Conservation (phyloP, 768 basidiomycete species). For the Macrocybe gigantea region DNA sequence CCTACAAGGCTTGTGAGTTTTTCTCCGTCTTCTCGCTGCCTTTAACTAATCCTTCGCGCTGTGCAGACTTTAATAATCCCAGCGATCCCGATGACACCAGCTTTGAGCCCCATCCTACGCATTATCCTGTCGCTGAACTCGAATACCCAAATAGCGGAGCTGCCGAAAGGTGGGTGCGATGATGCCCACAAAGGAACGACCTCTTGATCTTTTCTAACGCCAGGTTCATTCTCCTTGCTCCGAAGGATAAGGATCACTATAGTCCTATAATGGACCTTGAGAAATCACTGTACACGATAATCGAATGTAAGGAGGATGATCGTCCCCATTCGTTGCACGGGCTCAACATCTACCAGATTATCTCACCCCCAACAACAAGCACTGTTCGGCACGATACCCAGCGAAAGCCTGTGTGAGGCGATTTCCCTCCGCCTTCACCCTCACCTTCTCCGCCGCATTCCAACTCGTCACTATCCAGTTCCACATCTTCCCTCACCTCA, state of each 20-base stretch:
- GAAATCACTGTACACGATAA: conserved; percentile 61
- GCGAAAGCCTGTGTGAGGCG: conserved; percentile 34
- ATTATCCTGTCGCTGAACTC: conserved; percentile 63
- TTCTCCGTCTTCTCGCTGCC: neutral
- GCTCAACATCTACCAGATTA: conserved; percentile 40
- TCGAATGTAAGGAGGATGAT: conserved; percentile 48
- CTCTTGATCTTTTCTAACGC: neutral
- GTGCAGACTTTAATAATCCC: conserved; percentile 64
- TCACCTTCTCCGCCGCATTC: conserved; percentile 34
- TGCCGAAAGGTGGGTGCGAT: conserved; percentile 48
- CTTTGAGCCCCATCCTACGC: conserved; percentile 56
- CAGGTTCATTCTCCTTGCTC: conserved; percentile 73
- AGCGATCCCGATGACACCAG: conserved; percentile 54
- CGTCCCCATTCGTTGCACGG: neutral
- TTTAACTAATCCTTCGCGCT: conserved; percentile 8
- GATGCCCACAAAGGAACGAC: conserved; percentile 8
- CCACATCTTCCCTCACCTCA: conserved; percentile 19
- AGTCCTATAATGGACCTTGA: conserved; percentile 81
- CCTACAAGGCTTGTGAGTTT: conserved; percentile 64
- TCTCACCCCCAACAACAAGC: conserved; percentile 56
- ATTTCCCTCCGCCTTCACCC: conserved; percentile 29
- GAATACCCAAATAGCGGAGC: conserved; percentile 75
- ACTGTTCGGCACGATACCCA: conserved; percentile 64
- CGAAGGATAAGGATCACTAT: conserved; percentile 84
- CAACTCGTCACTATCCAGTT: conserved; percentile 23